Percentiles rank a stretch among this genome's conserved stretches.
These are phyloP conservation scores for Blepharisma japonicum DNA, from an alignment of 73 alveolate genomes.

Conservation along the genomic window DNA sequence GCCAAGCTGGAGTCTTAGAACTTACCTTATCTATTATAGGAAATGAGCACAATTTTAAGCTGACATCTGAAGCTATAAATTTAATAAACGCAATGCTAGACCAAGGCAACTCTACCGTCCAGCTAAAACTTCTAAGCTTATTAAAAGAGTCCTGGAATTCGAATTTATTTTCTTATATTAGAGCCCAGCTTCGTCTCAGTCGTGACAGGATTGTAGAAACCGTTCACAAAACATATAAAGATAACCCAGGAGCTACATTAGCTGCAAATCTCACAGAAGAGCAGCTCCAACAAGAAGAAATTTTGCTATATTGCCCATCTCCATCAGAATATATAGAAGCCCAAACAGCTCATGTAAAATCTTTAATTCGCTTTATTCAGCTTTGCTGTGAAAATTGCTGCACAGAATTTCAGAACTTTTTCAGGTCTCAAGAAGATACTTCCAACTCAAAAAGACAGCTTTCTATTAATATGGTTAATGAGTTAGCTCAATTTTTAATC, in stretches of 20 bases:
- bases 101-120: constrained; percentile 19
- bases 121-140: background rate
- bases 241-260: background rate
- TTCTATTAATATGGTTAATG: constrained; percentile 11
- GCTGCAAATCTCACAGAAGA: too few species aligned
- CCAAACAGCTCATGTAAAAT: background rate
- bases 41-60: background rate
- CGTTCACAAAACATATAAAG: background rate
- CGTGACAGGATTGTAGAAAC: constrained; percentile 6
- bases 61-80: constrained; percentile 17
- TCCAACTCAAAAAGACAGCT: background rate
- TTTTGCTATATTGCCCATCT: too few species aligned
- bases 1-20: constrained; percentile 15
- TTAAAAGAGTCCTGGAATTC: background rate
- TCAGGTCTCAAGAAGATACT: background rate
- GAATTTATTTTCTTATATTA: background rate
- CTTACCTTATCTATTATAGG: background rate
- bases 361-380: background rate
- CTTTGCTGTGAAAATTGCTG: constrained; percentile 25
- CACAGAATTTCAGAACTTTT: constrained; percentile 8
- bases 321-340: too few species aligned
- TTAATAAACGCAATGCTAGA: background rate
- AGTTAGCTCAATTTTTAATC: background rate
- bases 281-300: too few species aligned
- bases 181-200: background rate